Conservation (phyloP, 106 monocot genomes). For the Cymbidium sinense region DNA sequence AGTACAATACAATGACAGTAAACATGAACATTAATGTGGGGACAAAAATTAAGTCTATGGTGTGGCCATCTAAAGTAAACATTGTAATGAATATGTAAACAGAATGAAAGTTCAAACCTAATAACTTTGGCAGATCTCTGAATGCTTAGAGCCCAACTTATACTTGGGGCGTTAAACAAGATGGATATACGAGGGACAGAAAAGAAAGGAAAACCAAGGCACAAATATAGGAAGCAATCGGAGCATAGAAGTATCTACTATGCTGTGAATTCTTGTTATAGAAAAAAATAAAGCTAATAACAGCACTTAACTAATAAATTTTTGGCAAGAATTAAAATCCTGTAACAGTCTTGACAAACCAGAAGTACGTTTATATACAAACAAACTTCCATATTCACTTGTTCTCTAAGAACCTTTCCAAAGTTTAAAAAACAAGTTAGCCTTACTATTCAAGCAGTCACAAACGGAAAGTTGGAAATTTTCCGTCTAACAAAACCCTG, state of each 20-base stretch:
- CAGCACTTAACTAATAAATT: no score
- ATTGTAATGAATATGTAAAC: not conserved
- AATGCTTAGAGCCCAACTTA: no score
- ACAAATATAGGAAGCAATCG: not conserved
- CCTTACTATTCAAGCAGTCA: no score
- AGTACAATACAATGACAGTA: no score
- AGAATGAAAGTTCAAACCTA: no score
- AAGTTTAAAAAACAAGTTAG: not conserved
- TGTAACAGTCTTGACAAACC: not conserved
- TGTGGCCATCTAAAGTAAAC: not conserved
- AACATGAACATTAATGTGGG: no score
- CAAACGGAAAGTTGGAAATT: no score
- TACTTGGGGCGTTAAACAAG: not conserved
- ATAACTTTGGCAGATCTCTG: no score
- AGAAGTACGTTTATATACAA: not conserved
- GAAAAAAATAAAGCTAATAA: not conserved
- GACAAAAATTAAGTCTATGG: not conserved
- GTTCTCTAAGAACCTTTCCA: not conserved
- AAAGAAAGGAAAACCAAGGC: not conserved
- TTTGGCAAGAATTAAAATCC: no score
- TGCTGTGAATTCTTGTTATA: not conserved
- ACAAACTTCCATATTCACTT: not conserved
- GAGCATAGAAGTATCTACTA: not conserved
- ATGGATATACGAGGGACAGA: not conserved
- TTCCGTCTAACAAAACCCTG: no score